Conservation (phyloP, 306 rosid genomes). For the Dalbergia cochinchinensis region DNA sequence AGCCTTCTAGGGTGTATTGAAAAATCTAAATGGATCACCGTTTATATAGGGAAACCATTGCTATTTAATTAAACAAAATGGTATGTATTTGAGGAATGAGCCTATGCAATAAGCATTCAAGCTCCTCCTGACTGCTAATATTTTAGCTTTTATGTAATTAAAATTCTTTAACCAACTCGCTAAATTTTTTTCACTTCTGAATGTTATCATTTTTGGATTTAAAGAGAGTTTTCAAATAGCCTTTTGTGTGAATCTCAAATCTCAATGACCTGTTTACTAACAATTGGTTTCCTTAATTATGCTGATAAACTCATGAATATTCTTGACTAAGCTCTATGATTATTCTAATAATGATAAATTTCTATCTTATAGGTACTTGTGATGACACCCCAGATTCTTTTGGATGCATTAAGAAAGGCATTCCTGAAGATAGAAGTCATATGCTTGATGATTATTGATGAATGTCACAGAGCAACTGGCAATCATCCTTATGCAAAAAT, state of each 20-base stretch:
- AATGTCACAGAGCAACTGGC: slow-evolving; percentile 86
- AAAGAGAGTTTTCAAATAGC: slow-evolving; percentile 29
- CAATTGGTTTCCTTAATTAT: slow-evolving; percentile 15
- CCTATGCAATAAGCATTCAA: background rate
- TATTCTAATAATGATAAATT: slow-evolving; percentile 19
- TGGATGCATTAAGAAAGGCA: slow-evolving; percentile 86
- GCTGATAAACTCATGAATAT: slow-evolving; percentile 26
- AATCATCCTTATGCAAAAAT: slow-evolving; percentile 88
- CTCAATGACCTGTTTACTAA: slow-evolving; percentile 26
- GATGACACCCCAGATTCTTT: slow-evolving; percentile 95
- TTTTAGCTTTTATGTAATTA: background rate
- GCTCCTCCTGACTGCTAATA: background rate
- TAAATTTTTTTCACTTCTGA: background rate
- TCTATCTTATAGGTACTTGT: slow-evolving; percentile 71
- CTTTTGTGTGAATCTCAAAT: slow-evolving; percentile 28
- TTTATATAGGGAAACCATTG: background rate
- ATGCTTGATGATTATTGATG: slow-evolving; percentile 82
- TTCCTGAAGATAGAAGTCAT: slow-evolving; percentile 67
- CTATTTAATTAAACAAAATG: slow-evolving; percentile 25
- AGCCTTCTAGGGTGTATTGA: slow-evolving; percentile 6
- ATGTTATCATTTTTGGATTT: slow-evolving; percentile 13
- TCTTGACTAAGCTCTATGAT: background rate
- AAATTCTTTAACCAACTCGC: background rate
- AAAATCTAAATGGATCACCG: slow-evolving; percentile 4
- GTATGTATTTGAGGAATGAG: background rate